Conservation (phyloP, 257 asterid species). For the Scutellaria galericulata region DNA sequence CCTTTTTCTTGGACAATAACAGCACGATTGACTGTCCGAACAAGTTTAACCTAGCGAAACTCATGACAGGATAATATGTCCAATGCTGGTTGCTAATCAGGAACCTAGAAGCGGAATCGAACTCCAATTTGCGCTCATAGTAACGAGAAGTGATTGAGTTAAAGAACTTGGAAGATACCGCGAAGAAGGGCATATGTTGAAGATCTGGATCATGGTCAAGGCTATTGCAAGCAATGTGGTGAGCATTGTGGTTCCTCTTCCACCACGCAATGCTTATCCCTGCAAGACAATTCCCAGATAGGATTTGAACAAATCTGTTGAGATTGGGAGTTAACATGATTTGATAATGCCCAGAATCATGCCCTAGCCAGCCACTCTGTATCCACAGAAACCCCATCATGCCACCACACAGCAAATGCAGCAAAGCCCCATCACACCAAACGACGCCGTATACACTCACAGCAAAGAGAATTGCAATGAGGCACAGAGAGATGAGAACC, state of each 20-base stretch:
- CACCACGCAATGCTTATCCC: slow-evolving; percentile 95
- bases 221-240: slow-evolving; percentile 87
- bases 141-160: slow-evolving; percentile 62
- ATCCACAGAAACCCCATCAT: slow-evolving; percentile 86
- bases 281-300: slow-evolving; percentile 73
- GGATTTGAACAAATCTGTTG: slow-evolving; percentile 60
- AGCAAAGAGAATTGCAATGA: slow-evolving; percentile 47
- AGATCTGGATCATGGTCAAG: slow-evolving; percentile 90
- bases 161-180: slow-evolving; percentile 73
- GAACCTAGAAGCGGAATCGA: slow-evolving; percentile 62
- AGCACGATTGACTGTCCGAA: slow-evolving; percentile 69
- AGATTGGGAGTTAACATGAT: slow-evolving; percentile 50
- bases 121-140: slow-evolving; percentile 56
- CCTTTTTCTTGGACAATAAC: slow-evolving; percentile 54
- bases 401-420: slow-evolving; percentile 66
- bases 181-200: slow-evolving; percentile 81
- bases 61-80: slow-evolving; percentile 87
- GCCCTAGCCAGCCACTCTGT: slow-evolving; percentile 96
- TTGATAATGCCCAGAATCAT: slow-evolving; percentile 86
- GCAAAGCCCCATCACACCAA: slow-evolving; percentile 47
- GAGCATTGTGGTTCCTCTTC: slow-evolving; percentile 89
- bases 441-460: slow-evolving; percentile 68
- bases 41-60: slow-evolving; percentile 72
- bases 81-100: slow-evolving; percentile 75
- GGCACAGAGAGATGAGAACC: slow-evolving; percentile 40